Base-by-base conservation (phyloP, 2,329 filamentous ascomycete genomes). In the Beauveria pseudobassiana region DNA sequence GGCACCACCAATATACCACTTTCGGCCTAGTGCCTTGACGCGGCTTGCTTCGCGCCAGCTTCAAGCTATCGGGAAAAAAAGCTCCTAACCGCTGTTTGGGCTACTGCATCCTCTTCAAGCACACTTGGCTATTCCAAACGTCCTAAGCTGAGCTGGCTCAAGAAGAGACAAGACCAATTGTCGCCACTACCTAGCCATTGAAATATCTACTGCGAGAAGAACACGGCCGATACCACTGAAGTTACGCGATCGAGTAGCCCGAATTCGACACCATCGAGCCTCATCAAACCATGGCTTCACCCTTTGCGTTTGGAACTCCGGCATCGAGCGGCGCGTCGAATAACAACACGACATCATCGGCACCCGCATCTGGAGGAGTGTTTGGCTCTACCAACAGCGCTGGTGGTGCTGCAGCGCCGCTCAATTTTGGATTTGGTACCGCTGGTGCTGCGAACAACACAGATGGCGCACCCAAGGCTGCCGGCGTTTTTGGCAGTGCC, bases 271-370 rank as follows among this genome's bases (percentile, higher is more conserved):
- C 38, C 26, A 28, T 14, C 58, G 62, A 53, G 51, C 45, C 38
- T 38, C 26, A 50, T 59, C 48, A 28, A 40, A 69, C 61, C 63
- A 78, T 78, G 76, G 40, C 53, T 30, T 58, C 55, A n/a, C 69
- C 74, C 43, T 78, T 78, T 71, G 73, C 40, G 62, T 78, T 79
- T 67, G 70, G 71, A 64, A 66, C 69, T 61, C 63, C 68, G 63
- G 65, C 67, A 72, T 70, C 73, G 42, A 74, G 73, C 64, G 65
- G 69, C 66, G 72, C 70, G 55, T 65, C 71, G 20, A 64, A 69
- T 56, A 68, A 68, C 64, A 74, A 68, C 62, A 63, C 71, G 8
- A 72, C 71, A 10, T 72, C 69, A 24, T 70, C 75, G 67, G 75
- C 77, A 62, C 76, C 75, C 64, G 61, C 74, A 14, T 68, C 72